Percentiles rank a stretch among this genome's conserved stretches.
These are phyloP conservation scores for Termitomyces sp. DNA, from an alignment of 768 basidiomycete species.

Conservation along the genomic window DNA sequence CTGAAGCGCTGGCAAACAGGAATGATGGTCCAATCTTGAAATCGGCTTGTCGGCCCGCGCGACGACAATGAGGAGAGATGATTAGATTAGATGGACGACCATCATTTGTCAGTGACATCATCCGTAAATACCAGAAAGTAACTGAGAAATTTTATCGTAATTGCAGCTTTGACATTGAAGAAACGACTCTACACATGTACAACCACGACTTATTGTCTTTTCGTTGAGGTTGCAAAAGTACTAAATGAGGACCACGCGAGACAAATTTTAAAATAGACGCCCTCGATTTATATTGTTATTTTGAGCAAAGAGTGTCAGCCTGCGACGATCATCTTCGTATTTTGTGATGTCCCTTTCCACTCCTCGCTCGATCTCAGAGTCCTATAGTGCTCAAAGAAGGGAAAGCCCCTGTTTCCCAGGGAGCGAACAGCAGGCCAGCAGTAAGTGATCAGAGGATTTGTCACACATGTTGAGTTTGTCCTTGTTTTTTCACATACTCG, in stretches of 20 bases:
- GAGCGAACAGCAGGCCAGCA: not conserved
- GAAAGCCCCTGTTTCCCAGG: not conserved
- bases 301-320: not conserved
- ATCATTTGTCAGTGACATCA: not conserved
- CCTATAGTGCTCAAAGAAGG: no score
- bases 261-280: not conserved
- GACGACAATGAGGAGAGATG: not conserved
- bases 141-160: not conserved
- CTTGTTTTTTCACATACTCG: conserved; percentile 6
- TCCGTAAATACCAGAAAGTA: not conserved
- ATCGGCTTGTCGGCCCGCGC: not conserved
- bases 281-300: not conserved
- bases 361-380: not conserved
- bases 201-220: not conserved
- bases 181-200: not conserved
- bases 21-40: not conserved
- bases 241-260: not conserved
- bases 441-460: conserved; percentile 5
- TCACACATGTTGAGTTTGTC: conserved; percentile 5
- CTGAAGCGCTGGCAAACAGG: not conserved
- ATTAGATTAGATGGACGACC: not conserved
- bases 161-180: not conserved
- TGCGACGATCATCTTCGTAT: not conserved
- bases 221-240: not conserved
- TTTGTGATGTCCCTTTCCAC: no score